These are phyloP conservation scores for Jatropha multifida DNA, from an alignment of 441 rosid species.

Conservation along the genomic window DNA sequence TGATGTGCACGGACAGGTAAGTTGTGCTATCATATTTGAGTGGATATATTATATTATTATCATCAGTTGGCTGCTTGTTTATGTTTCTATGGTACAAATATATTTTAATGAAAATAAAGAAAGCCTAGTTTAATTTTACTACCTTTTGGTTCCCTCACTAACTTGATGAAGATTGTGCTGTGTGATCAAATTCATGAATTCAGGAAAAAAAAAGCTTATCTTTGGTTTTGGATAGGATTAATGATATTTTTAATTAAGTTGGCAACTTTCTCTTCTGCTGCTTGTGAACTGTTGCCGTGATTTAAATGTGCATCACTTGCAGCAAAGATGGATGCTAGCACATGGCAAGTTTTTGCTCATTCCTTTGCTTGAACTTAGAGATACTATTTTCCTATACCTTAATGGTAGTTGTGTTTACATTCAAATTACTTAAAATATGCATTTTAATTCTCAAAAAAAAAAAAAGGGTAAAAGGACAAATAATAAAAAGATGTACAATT, in stretches of 20 bases:
- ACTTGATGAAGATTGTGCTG: too few relatives aligned
- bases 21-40: background rate
- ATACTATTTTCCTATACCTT: background rate
- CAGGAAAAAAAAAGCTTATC: background rate
- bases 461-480: too few relatives aligned
- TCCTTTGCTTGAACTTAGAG: too few relatives aligned
- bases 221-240: background rate
- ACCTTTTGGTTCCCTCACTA: background rate
- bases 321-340: too few relatives aligned
- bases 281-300: background rate
- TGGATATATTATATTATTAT: slow-evolving; percentile 21
- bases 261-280: background rate
- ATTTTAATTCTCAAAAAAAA: background rate
- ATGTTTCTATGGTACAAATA: background rate
- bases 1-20: slow-evolving; percentile 95
- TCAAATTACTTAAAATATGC: background rate
- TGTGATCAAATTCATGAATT: background rate
- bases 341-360: background rate
- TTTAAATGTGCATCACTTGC: background rate
- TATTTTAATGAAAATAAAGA: background rate
- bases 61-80: background rate
- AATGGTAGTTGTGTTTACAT: background rate
- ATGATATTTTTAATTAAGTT: background rate
- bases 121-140: background rate
- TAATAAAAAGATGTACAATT: background rate